Evolutionary conservation across 1,139 yeast species (phyloP), one percentile per base, ranked within the genome.

Genomic region (Casaregolazyma suthepensis): DNA sequence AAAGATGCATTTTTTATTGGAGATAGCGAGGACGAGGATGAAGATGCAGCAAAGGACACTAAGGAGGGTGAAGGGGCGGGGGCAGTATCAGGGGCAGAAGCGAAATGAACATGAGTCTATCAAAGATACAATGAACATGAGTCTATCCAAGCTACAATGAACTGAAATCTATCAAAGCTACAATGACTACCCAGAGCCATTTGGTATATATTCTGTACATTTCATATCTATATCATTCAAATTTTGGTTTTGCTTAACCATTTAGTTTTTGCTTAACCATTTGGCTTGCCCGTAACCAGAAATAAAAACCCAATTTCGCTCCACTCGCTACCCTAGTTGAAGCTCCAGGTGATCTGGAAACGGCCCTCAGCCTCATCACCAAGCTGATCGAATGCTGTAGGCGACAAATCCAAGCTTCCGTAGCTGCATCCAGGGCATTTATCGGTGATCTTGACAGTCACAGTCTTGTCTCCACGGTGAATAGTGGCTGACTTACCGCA

Each of bases 1-100:
- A 79, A 82, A 52, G 91, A 85, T 63, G 87, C 90, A 1, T 87
- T 87, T 66, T 76, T 85, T 64, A 86, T 87, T 46, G 87, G 87
- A 52, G 93, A 86, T 62, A 81, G 86, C 64, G 94, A 87, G 60
- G 91, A 85, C 54, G 90, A 85, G 53, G 83, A 80, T 43, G 44
- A 43, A 31, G 52, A 48, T 52, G 49, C 55, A 49, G 46, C 55
- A 52, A 15, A 40, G 45, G 42, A 26, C 18, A 29, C 29, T 18
- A 35, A 46, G 9, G 42, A 38, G 17, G 12, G 43, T 9, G 40
- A 51, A n/a, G n/a, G n/a, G n/a, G n/a, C n/a, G n/a, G n/a, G n/a
- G 37, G 12, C 38, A 26, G 46, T 42, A 23, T 3, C 49, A 17
- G 49, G 23, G 19, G 44, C 47, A n/a, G 29, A 26, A 18, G 51